phyloP scores from a whole-genome alignment of 2,329 filamentous ascomycete species.

The Dryadomyces quercivorus region DNA sequence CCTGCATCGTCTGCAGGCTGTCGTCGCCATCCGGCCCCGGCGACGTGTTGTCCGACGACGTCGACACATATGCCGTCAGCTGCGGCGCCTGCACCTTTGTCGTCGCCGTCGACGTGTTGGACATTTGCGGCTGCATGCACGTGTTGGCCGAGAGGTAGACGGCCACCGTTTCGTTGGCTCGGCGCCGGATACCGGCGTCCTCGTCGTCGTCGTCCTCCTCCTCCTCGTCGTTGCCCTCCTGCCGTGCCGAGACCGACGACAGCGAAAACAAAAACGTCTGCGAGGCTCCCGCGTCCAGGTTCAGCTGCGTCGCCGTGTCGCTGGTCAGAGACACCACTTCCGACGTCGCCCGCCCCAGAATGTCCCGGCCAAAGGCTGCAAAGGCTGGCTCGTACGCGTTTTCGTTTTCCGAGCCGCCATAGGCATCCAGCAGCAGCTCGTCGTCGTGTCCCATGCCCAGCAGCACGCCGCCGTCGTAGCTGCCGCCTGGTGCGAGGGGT shows the following conservation, averaged over 20 bases:
- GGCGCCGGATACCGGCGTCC: not conserved
- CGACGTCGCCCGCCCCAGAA: constrained; percentile 48
- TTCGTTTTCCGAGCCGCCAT: not conserved
- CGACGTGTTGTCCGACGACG: constrained; percentile 45
- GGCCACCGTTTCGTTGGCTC: not conserved
- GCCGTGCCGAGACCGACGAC: constrained; percentile 34
- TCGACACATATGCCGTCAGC: constrained; percentile 67
- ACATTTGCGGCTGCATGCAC: constrained; percentile 60
- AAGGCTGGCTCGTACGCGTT: constrained; percentile 49
- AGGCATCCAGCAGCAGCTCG: not conserved
- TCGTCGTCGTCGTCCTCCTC: constrained; percentile 6
- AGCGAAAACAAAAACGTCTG: constrained; percentile 53
- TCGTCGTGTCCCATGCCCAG: not conserved
- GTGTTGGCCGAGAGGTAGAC: constrained; percentile 73
- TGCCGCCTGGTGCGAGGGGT: not conserved
- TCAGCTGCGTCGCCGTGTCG: constrained; percentile 48
- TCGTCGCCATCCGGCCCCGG: constrained; percentile 48
- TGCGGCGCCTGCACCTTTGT: constrained; percentile 48
- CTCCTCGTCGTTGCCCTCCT: constrained; percentile 11
- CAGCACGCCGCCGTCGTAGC: not conserved
- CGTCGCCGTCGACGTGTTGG: constrained; percentile 17
- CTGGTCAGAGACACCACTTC: constrained; percentile 43
- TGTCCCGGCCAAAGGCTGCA: constrained; percentile 44
- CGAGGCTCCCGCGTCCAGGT: constrained; percentile 50
- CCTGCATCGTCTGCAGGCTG: constrained; percentile 29